Evolutionary conservation across 2,329 filamentous ascomycete species (phyloP).

Genomic region (Pyricularia sp.): DNA sequence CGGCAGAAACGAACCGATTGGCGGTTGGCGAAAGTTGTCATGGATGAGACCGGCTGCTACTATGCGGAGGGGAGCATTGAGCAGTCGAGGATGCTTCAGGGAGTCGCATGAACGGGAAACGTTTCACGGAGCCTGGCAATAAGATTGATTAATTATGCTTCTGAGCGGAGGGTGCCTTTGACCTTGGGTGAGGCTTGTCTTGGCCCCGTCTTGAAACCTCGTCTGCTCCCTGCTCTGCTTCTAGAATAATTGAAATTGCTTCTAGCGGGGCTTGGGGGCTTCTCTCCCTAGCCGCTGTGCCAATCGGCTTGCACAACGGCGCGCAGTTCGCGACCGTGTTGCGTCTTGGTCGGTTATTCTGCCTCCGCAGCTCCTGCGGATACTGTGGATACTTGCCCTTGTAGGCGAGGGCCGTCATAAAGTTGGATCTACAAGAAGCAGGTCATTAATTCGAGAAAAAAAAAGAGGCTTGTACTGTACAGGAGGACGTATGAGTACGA

Average conservation of each 20-base stretch:
- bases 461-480: not conserved
- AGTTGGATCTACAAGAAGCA: not conserved
- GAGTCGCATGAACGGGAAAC: constrained; percentile 35
- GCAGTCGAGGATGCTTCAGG: constrained; percentile 16
- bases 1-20: not conserved
- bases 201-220: not conserved
- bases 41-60: not conserved
- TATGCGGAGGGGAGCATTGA: constrained; percentile 5
- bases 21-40: not conserved
- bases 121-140: constrained; percentile 37
- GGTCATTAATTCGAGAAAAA: not conserved
- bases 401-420: not conserved
- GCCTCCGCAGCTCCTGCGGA: not conserved
- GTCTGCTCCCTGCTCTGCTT: constrained; percentile 14
- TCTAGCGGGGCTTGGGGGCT: constrained; percentile 20
- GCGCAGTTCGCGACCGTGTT: not conserved
- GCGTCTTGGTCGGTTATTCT: not conserved
- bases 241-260: constrained; percentile 23
- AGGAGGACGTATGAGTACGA: not conserved
- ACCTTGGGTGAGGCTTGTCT: constrained; percentile 7
- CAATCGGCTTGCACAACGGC: not conserved
- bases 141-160: constrained; percentile 37
- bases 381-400: not conserved
- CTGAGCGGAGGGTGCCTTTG: constrained; percentile 18
- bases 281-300: not conserved